These are phyloP conservation scores for Penicillium soppii DNA, from an alignment of 495 filamentous ascomycete species.

Conservation along the genomic window DNA sequence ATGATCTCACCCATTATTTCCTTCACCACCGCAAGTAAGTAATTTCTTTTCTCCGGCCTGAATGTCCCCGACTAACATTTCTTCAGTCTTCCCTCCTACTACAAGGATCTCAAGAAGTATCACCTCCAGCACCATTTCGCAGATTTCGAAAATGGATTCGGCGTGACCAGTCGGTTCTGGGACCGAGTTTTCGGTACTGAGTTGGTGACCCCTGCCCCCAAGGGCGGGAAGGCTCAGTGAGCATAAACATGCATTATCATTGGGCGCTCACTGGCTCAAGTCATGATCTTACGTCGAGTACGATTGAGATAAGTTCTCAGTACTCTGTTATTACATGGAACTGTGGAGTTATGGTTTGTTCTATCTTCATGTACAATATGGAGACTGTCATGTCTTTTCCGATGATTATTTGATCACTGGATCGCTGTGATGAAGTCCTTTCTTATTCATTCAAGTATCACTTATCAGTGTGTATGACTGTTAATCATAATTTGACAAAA, in stretches of 20 bases:
- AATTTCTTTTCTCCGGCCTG: not conserved
- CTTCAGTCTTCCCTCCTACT: slow-evolving; percentile 74
- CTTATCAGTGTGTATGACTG: slow-evolving; percentile 33
- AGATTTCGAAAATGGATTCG: slow-evolving; percentile 97
- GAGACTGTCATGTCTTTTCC: slow-evolving; percentile 2
- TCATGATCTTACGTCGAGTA: slow-evolving; percentile 28
- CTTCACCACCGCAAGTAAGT: slow-evolving; percentile 92
- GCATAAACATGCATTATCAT: not conserved
- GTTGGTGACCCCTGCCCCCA: slow-evolving; percentile 49
- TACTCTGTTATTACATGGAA: slow-evolving; percentile 7
- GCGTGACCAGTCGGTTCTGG: slow-evolving; percentile 98
- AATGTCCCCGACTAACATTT: slow-evolving; percentile 10
- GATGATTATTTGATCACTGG: not conserved
- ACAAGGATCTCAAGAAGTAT: slow-evolving; percentile 89
- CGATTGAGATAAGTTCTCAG: not conserved
- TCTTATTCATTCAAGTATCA: slow-evolving; percentile 10
- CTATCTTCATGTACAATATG: slow-evolving; percentile 24
- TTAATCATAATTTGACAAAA: slow-evolving; percentile 37
- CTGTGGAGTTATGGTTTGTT: slow-evolving; percentile 19
- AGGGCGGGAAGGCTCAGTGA: slow-evolving; percentile 58
- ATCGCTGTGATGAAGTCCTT: too few relatives aligned
- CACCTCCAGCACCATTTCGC: slow-evolving; percentile 96
- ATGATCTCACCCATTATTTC: slow-evolving; percentile 98
- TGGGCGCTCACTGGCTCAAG: slow-evolving; percentile 3
- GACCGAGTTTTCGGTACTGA: slow-evolving; percentile 89